A percentile compares a stretch with the other conserved stretches of the same genome.
Conservation (phyloP, 2,329 filamentous ascomycete species). For the Hymenoscyphus albidus region DNA sequence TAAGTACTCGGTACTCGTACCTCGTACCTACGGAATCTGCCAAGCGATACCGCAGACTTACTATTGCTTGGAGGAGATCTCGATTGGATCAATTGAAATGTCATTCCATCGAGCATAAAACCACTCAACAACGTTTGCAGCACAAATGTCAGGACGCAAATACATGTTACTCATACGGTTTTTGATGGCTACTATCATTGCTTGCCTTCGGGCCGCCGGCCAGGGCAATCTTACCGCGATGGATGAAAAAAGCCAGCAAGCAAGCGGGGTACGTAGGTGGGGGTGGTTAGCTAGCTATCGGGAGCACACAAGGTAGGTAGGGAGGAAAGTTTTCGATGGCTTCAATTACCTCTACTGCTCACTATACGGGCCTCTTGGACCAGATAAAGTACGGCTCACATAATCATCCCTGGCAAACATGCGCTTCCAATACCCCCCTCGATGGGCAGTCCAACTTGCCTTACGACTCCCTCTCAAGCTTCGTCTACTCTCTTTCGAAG, state of each 20-base stretch:
- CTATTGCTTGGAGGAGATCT: too few relatives aligned
- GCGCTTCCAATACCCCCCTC: slow-evolving; percentile 9
- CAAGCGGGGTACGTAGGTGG: neutral
- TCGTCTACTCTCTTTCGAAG: slow-evolving; percentile 26
- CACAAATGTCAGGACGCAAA: neutral
- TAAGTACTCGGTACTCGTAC: too few relatives aligned
- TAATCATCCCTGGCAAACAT: neutral
- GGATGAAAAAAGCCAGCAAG: neutral
- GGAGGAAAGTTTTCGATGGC: neutral
- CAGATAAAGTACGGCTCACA: neutral
- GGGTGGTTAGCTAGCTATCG: neutral
- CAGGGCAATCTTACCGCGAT: neutral
- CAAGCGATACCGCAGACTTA: too few relatives aligned
- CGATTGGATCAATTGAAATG: too few relatives aligned
- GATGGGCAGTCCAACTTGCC: slow-evolving; percentile 16
- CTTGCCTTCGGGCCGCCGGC: neutral
- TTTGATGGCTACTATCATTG: neutral
- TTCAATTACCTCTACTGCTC: neutral
- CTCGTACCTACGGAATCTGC: too few relatives aligned
- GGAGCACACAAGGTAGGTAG: neutral
- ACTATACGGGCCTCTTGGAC: neutral
- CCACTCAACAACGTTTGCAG: too few relatives aligned
- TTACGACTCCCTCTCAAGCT: slow-evolving; percentile 20
- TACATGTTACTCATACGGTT: neutral
- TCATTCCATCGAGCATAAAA: too few relatives aligned